Evolutionary conservation across 169 alveolate genomes (phyloP).

Genomic region (Cryptosporidium parvum): DNA sequence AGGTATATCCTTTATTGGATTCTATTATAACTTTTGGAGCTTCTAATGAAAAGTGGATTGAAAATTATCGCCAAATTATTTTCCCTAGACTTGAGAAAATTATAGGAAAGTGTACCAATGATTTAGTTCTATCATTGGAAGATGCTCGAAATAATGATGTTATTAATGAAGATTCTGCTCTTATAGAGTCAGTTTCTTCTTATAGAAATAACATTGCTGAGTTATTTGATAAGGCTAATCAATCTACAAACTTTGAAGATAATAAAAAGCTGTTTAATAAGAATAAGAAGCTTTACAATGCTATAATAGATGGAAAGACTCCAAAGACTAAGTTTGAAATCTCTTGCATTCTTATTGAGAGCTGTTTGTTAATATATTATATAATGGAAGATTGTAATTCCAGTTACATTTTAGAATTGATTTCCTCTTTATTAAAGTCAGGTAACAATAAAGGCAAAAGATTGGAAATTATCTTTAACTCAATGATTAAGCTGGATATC

Average conservation of each 20-base stretch:
- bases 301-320: neutral
- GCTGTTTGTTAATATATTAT: constrained; percentile 15
- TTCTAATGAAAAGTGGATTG: constrained; percentile 29
- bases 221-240: neutral
- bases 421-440: neutral
- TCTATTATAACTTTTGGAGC: constrained; percentile 22
- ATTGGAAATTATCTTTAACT: neutral
- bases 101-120: neutral
- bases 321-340: neutral
- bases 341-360: constrained; percentile 3
- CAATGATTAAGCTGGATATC: constrained; percentile 18
- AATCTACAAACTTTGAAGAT: neutral
- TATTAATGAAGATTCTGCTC: neutral
- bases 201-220: neutral
- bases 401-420: neutral
- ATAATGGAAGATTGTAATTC: constrained; percentile 46
- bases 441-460: neutral
- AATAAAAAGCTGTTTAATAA: constrained; percentile 1
- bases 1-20: neutral
- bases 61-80: constrained; percentile 31
- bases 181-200: neutral
- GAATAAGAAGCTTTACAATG: neutral
- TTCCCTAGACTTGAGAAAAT: constrained; percentile 67
- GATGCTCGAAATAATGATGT: neutral
- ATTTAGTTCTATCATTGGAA: neutral